Evolutionary conservation across 2,329 filamentous ascomycete species (phyloP).

Genomic region (Xylariaceae sp.): DNA sequence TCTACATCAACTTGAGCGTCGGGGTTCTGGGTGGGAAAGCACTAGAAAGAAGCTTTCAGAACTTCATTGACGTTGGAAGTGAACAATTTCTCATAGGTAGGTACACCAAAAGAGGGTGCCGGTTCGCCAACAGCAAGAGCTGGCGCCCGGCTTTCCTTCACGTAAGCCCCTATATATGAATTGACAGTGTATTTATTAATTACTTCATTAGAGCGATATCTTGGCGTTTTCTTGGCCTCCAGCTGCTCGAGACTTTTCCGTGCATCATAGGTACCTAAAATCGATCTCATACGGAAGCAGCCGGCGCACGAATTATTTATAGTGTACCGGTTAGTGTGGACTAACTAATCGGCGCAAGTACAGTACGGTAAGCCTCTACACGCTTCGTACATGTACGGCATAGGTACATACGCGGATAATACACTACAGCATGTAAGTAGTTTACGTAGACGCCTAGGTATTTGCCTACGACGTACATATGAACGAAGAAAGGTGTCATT

Average conservation of each 20-base stretch:
- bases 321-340: background rate
- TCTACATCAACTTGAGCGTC: no score
- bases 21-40: no score
- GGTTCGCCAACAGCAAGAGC: background rate
- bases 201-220: background rate
- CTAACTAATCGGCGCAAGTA: background rate
- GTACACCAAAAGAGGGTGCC: no score
- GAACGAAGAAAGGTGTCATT: background rate
- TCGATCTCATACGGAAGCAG: background rate
- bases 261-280: background rate
- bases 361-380: background rate
- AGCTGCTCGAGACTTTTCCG: background rate
- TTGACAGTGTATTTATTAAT: background rate
- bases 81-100: no score
- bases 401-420: background rate
- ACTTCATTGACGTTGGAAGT: no score
- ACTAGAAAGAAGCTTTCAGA: no score
- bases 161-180: background rate
- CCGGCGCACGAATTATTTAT: background rate
- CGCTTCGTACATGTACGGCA: background rate
- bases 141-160: background rate
- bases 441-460: background rate
- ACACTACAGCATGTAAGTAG: background rate
- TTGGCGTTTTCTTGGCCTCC: background rate
- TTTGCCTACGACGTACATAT: background rate